Conservation (phyloP, 805 yeast species). For the Ogataea minuta region DNA sequence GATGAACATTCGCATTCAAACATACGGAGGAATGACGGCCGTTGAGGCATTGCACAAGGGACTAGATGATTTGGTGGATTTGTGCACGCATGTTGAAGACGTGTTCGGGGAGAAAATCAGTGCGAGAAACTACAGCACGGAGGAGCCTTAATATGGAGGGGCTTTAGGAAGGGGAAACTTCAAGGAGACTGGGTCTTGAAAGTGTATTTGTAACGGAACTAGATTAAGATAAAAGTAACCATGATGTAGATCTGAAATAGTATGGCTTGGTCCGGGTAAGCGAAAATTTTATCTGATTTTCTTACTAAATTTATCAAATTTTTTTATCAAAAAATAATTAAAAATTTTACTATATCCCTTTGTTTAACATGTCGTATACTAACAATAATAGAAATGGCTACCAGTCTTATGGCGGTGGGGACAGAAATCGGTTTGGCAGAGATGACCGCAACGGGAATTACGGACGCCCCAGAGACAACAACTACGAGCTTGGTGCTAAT, state of each 20-base stretch:
- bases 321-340: constrained; percentile 3
- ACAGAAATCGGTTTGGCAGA: constrained; percentile 34
- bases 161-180: not conserved
- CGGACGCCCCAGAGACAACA: constrained; percentile 32
- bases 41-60: constrained; percentile 93
- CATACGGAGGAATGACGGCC: constrained; percentile 83
- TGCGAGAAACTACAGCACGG: constrained; percentile 49
- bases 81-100: constrained; percentile 82
- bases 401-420: constrained; percentile 40
- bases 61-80: constrained; percentile 73
- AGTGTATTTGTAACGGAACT: constrained; percentile 5
- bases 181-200: not conserved
- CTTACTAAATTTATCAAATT: constrained; percentile 7
- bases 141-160: constrained; percentile 41
- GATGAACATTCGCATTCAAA: constrained; percentile 88
- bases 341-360: not conserved
- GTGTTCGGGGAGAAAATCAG: constrained; percentile 69
- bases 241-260: not conserved
- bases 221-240: constrained; percentile 4
- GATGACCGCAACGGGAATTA: constrained; percentile 37
- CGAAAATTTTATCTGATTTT: constrained; percentile 8
- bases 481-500: constrained; percentile 50
- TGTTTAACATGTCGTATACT: constrained; percentile 11
- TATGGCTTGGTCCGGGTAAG: constrained; percentile 8
- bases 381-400: constrained; percentile 37